phyloP scores from a whole-genome alignment of 2,329 filamentous ascomycete genomes.

The Cercospora zeae-maydis region DNA sequence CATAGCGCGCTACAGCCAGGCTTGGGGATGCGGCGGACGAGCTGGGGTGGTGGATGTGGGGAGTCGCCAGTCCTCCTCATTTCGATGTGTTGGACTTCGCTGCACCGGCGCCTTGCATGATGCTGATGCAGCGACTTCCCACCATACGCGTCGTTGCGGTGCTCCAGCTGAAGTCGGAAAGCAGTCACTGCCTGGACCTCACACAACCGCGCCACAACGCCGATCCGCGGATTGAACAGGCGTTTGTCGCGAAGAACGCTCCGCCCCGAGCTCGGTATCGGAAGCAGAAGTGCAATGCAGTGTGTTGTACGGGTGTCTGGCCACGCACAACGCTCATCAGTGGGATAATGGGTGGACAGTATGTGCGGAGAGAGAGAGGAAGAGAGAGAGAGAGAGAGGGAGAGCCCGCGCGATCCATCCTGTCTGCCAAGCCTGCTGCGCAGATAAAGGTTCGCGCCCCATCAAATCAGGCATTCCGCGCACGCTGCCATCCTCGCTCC shows the following conservation, averaged over 20 bases:
- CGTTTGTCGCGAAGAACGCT: background rate
- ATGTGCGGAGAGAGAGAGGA: too few relatives aligned
- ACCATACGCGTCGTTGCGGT: background rate
- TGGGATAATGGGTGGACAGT: too few relatives aligned
- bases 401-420: background rate
- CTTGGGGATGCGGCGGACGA: background rate
- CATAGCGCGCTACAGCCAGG: constrained; percentile 50
- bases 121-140: background rate
- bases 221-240: background rate
- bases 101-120: background rate
- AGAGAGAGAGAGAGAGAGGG: background rate
- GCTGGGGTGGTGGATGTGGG: background rate
- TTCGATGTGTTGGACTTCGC: background rate
- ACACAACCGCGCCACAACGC: background rate
- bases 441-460: background rate
- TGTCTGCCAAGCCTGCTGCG: background rate
- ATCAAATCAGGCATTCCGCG: background rate
- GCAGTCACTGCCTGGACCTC: background rate
- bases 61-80: background rate
- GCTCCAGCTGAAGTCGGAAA: background rate
- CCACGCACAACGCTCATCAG: background rate
- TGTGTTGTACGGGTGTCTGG: background rate
- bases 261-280: background rate
- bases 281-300: background rate
- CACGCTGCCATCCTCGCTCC: background rate